Evolutionary conservation across 495 filamentous ascomycete genomes (phyloP).

Genomic region (Aspergillus asperescens): DNA sequence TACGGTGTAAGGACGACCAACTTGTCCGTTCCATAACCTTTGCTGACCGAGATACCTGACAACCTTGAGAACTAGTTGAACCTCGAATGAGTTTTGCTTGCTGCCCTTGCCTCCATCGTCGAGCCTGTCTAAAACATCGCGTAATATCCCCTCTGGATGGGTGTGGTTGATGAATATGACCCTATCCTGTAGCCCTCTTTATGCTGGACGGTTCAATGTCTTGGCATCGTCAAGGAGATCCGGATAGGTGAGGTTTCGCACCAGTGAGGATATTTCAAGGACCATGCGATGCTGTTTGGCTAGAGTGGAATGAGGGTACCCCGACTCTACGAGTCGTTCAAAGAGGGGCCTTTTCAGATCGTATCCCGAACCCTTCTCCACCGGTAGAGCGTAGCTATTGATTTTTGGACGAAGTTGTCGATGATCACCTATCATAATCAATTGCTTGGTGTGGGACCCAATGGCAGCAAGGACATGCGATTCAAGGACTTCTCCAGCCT

Average conservation of each 20-base stretch:
- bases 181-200: slow-evolving; percentile 55
- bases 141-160: slow-evolving; percentile 41
- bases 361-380: slow-evolving; percentile 64
- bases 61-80: slow-evolving; percentile 58
- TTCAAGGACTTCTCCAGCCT: slow-evolving; percentile 77
- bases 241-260: slow-evolving; percentile 59
- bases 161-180: slow-evolving; percentile 65
- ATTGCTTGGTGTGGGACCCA: slow-evolving; percentile 53
- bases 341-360: slow-evolving; percentile 70
- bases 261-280: slow-evolving; percentile 61
- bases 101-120: slow-evolving; percentile 45
- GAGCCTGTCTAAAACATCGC: slow-evolving; percentile 42
- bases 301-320: slow-evolving; percentile 52
- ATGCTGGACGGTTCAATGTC: slow-evolving; percentile 44
- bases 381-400: slow-evolving; percentile 56
- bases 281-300: slow-evolving; percentile 65
- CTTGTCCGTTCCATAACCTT: slow-evolving; percentile 61
- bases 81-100: slow-evolving; percentile 66
- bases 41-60: slow-evolving; percentile 72
- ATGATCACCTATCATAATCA: slow-evolving; percentile 74
- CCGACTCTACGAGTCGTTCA: slow-evolving; percentile 58
- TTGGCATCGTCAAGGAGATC: slow-evolving; percentile 52
- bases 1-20: slow-evolving; percentile 74
- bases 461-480: slow-evolving; percentile 64
- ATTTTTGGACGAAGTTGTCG: slow-evolving; percentile 70